phyloP scores from a whole-genome alignment of 257 asterid genomes.

The Ilex asprella region DNA sequence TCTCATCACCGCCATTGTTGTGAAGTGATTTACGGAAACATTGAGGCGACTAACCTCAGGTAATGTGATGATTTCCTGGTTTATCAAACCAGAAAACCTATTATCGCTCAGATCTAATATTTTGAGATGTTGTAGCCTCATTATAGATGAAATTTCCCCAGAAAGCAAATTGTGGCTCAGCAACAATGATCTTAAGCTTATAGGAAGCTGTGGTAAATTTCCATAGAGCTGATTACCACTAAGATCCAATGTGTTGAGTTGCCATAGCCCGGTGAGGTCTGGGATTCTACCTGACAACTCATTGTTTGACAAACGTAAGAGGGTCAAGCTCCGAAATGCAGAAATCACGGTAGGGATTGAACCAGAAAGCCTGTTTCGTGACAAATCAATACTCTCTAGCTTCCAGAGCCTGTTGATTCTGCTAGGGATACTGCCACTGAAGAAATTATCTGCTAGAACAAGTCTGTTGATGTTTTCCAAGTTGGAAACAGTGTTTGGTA shows the following conservation, averaged over 20 bases:
- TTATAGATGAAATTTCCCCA: slow-evolving; percentile 24
- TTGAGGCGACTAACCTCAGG: slow-evolving; percentile 20
- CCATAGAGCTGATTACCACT: slow-evolving; percentile 19
- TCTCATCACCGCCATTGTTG: slow-evolving; percentile 16
- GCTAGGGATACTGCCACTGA: slow-evolving; percentile 31
- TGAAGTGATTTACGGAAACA: slow-evolving; percentile 31
- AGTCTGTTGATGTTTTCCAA: slow-evolving; percentile 29
- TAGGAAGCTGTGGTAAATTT: slow-evolving; percentile 28
- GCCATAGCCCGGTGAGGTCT: slow-evolving; percentile 34
- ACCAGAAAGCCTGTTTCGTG: slow-evolving; percentile 34
- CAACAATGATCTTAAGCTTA: slow-evolving; percentile 13
- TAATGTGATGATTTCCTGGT: slow-evolving; percentile 22
- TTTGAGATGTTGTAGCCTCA: slow-evolving; percentile 21
- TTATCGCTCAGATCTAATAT: slow-evolving; percentile 35
- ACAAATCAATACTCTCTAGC: slow-evolving; percentile 28
- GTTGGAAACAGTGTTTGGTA: slow-evolving; percentile 23
- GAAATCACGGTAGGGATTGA: slow-evolving; percentile 21
- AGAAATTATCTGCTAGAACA: slow-evolving; percentile 28
- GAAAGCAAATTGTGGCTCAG: slow-evolving; percentile 29
- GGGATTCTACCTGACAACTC: slow-evolving; percentile 37
- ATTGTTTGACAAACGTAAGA: slow-evolving; percentile 24
- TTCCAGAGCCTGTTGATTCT: slow-evolving; percentile 9
- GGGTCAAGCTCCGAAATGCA: slow-evolving; percentile 2
- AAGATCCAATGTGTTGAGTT: slow-evolving; percentile 29
- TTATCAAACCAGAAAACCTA: slow-evolving; percentile 30